A percentile compares a stretch with the other conserved stretches of the same genome.
Conservation (phyloP, 176 grass and related monocot species). For the Puya raimondii region DNA sequence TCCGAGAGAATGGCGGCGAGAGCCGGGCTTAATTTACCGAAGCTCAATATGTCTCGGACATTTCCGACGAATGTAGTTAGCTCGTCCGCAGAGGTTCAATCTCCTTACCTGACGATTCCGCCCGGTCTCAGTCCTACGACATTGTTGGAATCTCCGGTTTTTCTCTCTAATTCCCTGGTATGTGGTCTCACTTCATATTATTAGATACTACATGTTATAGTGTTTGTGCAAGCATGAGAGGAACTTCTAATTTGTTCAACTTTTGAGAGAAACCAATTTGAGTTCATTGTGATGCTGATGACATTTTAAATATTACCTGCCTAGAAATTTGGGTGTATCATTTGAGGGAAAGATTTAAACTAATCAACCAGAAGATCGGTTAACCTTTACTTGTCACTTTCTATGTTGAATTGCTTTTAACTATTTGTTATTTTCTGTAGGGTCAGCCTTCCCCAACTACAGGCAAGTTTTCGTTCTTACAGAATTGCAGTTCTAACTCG, state of each 20-base stretch:
- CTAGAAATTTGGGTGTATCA: constrained; percentile 7
- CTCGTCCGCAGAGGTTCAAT: constrained; percentile 25
- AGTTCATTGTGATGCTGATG: no score
- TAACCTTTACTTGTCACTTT: background rate
- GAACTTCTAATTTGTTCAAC: background rate
- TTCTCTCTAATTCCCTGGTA: constrained; percentile 74
- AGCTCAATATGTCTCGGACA: constrained; percentile 28
- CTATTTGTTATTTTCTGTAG: constrained; percentile 30
- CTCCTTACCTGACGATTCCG: constrained; percentile 67
- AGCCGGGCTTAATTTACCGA: constrained; percentile 35
- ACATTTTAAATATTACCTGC: background rate
- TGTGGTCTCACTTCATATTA: background rate
- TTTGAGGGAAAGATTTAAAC: no score
- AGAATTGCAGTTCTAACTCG: constrained; percentile 24
- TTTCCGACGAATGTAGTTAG: constrained; percentile 5
- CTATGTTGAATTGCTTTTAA: background rate
- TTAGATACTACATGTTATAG: background rate
- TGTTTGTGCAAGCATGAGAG: background rate
- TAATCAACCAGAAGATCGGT: background rate
- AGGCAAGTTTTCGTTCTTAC: constrained; percentile 55
- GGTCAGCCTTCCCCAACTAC: constrained; percentile 84
- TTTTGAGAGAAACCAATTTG: no score
- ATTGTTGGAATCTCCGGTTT: constrained; percentile 57
- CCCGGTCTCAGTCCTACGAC: constrained; percentile 59
- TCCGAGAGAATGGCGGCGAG: constrained; percentile 66